These are phyloP conservation scores for Pyrus communis DNA, from an alignment of 306 rosid species.

Conservation along the genomic window DNA sequence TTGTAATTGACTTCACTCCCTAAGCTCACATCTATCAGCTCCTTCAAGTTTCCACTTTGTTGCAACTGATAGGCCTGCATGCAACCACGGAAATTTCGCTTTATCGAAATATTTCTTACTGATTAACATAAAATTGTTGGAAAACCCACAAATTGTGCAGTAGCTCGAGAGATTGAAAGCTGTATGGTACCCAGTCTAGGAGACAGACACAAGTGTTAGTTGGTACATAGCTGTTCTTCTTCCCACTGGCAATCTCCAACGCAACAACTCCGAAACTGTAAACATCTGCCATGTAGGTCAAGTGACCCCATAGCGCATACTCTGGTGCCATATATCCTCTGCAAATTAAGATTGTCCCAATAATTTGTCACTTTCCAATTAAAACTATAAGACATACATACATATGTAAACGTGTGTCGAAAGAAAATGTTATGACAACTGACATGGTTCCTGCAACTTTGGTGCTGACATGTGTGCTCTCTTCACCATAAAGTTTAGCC, in stretches of 20 bases:
- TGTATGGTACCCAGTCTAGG: conserved; percentile 13
- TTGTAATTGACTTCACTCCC: conserved; percentile 13
- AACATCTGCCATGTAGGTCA: conserved; percentile 49
- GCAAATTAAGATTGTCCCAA: background rate
- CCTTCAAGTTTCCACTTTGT: conserved; percentile 33
- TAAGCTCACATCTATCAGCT: conserved; percentile 47
- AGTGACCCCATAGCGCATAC: conserved; percentile 52
- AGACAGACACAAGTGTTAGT: background rate
- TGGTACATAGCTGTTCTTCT: conserved; percentile 35
- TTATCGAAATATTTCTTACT: background rate
- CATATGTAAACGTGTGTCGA: background rate
- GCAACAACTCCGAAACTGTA: conserved; percentile 55
- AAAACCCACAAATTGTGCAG: background rate
- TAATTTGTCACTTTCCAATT: background rate
- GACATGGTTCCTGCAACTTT: conserved; percentile 58
- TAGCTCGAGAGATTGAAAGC: background rate
- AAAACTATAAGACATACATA: background rate
- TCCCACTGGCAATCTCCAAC: conserved; percentile 44
- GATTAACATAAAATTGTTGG: background rate
- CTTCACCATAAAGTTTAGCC: conserved; percentile 50
- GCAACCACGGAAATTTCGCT: background rate
- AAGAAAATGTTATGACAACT: background rate
- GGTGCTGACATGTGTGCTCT: conserved; percentile 47
- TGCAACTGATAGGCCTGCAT: conserved; percentile 45
- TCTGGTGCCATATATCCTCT: conserved; percentile 62